Evolutionary conservation across 768 basidiomycete species (phyloP).

Genomic region (Termitomyces titanicus): DNA sequence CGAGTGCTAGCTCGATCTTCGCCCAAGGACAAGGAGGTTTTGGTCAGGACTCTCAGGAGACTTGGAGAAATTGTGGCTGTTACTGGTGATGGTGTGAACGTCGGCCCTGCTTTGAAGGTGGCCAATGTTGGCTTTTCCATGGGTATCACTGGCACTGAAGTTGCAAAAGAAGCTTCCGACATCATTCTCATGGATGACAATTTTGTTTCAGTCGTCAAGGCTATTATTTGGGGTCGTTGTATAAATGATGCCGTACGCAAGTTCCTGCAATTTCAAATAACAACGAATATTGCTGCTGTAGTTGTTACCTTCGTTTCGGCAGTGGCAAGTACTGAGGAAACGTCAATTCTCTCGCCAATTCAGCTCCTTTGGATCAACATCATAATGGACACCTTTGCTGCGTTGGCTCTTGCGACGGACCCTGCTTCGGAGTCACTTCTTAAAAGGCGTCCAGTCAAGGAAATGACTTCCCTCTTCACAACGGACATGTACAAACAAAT

Average conservation of each 20-base stretch:
- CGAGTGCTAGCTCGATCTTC: constrained; percentile 96
- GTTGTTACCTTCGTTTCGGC: constrained; percentile 90
- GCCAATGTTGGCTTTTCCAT: constrained; percentile 97
- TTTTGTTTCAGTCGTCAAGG: constrained; percentile 92
- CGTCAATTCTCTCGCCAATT: constrained; percentile 87
- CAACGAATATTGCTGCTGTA: constrained; percentile 93
- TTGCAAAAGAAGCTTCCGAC: constrained; percentile 98
- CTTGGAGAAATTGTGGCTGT: constrained; percentile 92
- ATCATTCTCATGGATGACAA: constrained; percentile 98
- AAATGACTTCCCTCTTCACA: constrained; percentile 83
- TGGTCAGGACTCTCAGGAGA: constrained; percentile 88
- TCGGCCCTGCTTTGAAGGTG: constrained; percentile 92
- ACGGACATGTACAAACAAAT: constrained; percentile 98
- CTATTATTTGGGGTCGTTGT: constrained; percentile 98
- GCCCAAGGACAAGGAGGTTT: constrained; percentile 92
- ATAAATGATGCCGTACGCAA: constrained; percentile 97
- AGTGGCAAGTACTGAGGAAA: constrained; percentile 70
- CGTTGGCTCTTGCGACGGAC: constrained; percentile 94
- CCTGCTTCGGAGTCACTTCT: constrained; percentile 79
- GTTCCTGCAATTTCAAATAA: constrained; percentile 94
- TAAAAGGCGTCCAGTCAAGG: constrained; percentile 87
- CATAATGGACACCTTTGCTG: constrained; percentile 98
- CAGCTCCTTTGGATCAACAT: constrained; percentile 99
- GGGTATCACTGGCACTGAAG: constrained; percentile 95
- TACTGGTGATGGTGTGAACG: constrained; percentile 97